These are phyloP conservation scores for Austroboletus niveus DNA, from an alignment of 1,284 basidiomycete genomes.

Conservation along the genomic window DNA sequence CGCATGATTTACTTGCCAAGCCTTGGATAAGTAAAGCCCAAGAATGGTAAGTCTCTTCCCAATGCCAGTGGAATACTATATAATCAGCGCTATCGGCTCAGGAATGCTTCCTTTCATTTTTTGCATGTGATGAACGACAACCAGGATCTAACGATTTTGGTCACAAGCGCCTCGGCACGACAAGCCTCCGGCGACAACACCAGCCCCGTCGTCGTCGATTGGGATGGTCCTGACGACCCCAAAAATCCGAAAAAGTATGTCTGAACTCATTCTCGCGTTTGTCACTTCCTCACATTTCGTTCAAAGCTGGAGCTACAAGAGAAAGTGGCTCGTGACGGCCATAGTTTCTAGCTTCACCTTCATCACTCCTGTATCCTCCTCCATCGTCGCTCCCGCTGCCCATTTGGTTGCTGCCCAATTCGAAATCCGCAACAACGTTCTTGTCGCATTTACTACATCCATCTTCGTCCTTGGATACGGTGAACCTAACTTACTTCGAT, in stretches of 20 bases:
- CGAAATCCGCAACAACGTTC: constrained; percentile 48
- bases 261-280: constrained; percentile 6
- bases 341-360: constrained; percentile 52
- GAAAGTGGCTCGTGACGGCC: constrained; percentile 48
- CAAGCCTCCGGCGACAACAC: neutral
- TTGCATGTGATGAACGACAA: no score
- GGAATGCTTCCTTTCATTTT: no score
- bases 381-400: constrained; percentile 70
- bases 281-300: neutral
- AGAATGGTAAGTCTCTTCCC: no score
- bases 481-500: constrained; percentile 20
- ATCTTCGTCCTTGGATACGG: constrained; percentile 71
- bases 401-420: constrained; percentile 53
- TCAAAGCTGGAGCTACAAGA: constrained; percentile 45
- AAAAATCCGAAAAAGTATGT: constrained; percentile 34
- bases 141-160: no score
- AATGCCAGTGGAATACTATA: no score
- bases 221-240: constrained; percentile 37
- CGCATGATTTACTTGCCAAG: no score
- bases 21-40: no score
- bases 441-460: constrained; percentile 61
- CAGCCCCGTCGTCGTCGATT: constrained; percentile 28
- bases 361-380: constrained; percentile 51
- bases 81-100: no score
- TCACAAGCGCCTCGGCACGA: no score